phyloP scores from a whole-genome alignment of 139 green algal species.

The Chlamydomonas applanata region DNA sequence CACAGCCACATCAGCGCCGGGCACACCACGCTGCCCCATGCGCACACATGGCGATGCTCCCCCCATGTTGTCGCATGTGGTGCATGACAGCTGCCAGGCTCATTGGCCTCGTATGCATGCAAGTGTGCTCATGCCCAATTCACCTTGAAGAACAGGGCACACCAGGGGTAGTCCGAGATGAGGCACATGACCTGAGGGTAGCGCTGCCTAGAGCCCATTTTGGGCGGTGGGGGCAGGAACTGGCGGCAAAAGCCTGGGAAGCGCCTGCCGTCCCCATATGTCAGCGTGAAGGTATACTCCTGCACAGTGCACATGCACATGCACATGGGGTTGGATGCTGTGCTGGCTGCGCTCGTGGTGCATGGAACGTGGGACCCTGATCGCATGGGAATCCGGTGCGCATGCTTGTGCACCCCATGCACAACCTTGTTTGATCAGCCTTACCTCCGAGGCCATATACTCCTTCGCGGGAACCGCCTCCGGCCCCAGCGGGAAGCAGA shows the following conservation, averaged over 20 bases:
- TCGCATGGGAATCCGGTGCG: too few species aligned
- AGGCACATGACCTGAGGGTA: constrained; percentile 69
- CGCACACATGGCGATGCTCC: too few species aligned
- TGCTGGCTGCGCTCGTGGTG: too few species aligned
- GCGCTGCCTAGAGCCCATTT: constrained; percentile 38
- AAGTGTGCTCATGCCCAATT: neutral
- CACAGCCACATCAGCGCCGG: too few species aligned
- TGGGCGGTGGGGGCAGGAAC: constrained; percentile 47
- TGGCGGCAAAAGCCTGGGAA: constrained; percentile 65
- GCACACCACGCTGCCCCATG: too few species aligned
- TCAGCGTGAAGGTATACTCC: constrained; percentile 48
- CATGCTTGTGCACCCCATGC: too few species aligned
- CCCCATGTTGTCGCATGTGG: too few species aligned
- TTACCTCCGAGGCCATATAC: constrained; percentile 57
- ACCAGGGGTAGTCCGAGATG: constrained; percentile 58
- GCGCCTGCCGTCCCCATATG: constrained; percentile 48
- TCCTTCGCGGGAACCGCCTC: constrained; percentile 51
- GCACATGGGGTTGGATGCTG: too few species aligned
- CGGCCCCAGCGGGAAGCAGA: constrained; percentile 62
- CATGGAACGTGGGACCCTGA: too few species aligned
- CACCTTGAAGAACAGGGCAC: constrained; percentile 64
- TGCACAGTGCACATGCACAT: constrained; percentile 14
- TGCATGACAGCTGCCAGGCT: too few species aligned
- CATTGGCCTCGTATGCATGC: too few species aligned
- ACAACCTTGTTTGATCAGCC: neutral